Evolutionary conservation across 2,329 filamentous ascomycete genomes (phyloP).

Genomic region (Arthrobotrys iridis): DNA sequence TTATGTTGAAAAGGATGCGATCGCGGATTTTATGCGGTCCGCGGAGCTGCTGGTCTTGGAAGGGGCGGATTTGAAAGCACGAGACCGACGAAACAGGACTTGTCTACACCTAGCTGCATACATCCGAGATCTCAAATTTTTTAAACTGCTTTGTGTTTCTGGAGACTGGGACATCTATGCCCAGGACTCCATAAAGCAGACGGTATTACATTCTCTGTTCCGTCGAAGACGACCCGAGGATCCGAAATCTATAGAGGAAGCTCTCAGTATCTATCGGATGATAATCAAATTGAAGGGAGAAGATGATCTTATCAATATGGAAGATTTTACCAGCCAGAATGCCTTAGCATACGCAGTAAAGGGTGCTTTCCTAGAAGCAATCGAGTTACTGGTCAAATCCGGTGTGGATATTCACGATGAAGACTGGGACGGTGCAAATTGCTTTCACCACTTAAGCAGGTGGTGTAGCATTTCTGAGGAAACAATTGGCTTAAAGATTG

Average conservation of each 20-base stretch:
- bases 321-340: slow-evolving; percentile 6
- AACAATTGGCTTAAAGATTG: neutral
- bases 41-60: slow-evolving; percentile 3
- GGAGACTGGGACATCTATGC: slow-evolving; percentile 22
- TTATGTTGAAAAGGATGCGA: neutral
- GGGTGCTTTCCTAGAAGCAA: slow-evolving; percentile 11
- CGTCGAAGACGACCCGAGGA: neutral
- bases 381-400: slow-evolving; percentile 14
- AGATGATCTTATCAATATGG: slow-evolving; percentile 11
- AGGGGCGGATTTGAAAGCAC: neutral
- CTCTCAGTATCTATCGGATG: slow-evolving; percentile 3
- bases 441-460: slow-evolving; percentile 19
- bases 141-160: slow-evolving; percentile 23
- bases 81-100: neutral
- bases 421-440: neutral
- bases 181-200: neutral
- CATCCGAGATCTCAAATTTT: slow-evolving; percentile 21
- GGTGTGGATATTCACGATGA: slow-evolving; percentile 11
- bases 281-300: slow-evolving; percentile 25
- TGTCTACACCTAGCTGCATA: slow-evolving; percentile 20
- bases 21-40: neutral
- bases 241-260: neutral
- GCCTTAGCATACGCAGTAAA: slow-evolving; percentile 5
- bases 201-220: slow-evolving; percentile 27
- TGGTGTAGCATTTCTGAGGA: neutral